Base-by-base conservation (phyloP, 208 protist genomes). In the Chromosphaera perkinsii region DNA sequence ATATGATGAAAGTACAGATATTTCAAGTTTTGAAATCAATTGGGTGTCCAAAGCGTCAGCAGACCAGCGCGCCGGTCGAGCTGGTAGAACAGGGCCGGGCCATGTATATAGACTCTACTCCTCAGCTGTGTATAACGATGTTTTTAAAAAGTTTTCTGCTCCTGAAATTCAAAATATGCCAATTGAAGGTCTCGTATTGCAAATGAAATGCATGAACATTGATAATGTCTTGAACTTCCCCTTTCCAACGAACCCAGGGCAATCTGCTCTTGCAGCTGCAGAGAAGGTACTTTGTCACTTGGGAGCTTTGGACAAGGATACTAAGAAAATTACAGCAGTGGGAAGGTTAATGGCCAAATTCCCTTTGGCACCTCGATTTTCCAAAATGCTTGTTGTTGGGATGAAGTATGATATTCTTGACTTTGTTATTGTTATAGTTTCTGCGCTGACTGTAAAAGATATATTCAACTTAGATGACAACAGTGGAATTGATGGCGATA, bases 31-130 rank as follows among this genome's bases (percentile, higher is more conserved):
- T 27, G 57, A 59, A 12, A 72, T 92, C 32, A 45, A 67, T 5
- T 90, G 81, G 81, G 85, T 79, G 3, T 90, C 84, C 12, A 54
- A 89, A 54, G 86, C 90, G 0, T 80, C 78, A 3, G 75, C 69
- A 17, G 27, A 64, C 14, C 72, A 92, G 75, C 80, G 90, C 49
- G 66, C 80, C 14, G 89, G 90, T 37, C 74, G 90, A 54, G 88
- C 90, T 0, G 90, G 90, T 31, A 69, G 90, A 56, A 85, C 72
- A 5, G 84, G 81, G 0, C 85, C 86, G 32, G 91, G 91, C 14
- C 85, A 93, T 61, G 88, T 81, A 48, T 93, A 92, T 49, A 71
- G 90, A 0, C 59, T 94, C 0, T 94, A 83, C 66, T 86, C 80
- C 3, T 75, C 67, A 17, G 85, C 86, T 1, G 85, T 91, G 0